Conservation (phyloP, 2,329 filamentous ascomycete genomes). For the Pezizomycotina sp. region DNA sequence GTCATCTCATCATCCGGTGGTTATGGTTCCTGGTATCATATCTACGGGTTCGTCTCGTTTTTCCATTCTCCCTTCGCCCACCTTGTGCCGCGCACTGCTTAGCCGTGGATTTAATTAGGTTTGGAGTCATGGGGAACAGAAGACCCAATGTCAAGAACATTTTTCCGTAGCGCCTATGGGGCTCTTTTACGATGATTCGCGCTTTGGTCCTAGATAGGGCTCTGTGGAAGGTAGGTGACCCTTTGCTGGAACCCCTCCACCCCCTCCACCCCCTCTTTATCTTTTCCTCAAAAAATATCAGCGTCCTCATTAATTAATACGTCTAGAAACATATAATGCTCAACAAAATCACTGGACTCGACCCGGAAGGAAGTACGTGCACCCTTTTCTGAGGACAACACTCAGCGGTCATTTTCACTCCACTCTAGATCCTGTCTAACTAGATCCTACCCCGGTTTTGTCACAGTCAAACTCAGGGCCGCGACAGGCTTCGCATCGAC, state of each 20-base stretch:
- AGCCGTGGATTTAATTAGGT: constrained; percentile 28
- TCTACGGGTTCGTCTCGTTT: constrained; percentile 46
- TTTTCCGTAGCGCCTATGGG: constrained; percentile 89
- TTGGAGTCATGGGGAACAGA: constrained; percentile 97
- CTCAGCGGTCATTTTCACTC: not conserved
- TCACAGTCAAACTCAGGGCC: constrained; percentile 71
- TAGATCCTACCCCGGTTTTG: too few species aligned
- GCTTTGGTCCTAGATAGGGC: constrained; percentile 87
- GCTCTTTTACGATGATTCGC: constrained; percentile 97
- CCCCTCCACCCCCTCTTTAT: not conserved
- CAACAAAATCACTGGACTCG: constrained; percentile 75
- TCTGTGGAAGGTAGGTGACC: constrained; percentile 55
- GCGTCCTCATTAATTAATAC: not conserved
- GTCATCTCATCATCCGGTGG: constrained; percentile 65
- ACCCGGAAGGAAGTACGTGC: constrained; percentile 50
- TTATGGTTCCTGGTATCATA: constrained; percentile 96
- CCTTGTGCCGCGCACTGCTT: constrained; percentile 2
- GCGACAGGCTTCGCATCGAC: constrained; percentile 68
- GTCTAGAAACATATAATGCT: constrained; percentile 70
- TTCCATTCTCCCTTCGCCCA: constrained; percentile 1
- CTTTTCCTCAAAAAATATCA: not conserved
- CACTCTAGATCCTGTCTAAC: too few species aligned
- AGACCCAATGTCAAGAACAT: constrained; percentile 63
- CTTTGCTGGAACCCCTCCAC: not conserved
- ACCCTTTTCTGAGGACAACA: not conserved